Evolutionary conservation across 1,284 basidiomycete genomes (phyloP), one percentile per base, ranked within the genome.

Genomic region (Ceratobasidium sp.): DNA sequence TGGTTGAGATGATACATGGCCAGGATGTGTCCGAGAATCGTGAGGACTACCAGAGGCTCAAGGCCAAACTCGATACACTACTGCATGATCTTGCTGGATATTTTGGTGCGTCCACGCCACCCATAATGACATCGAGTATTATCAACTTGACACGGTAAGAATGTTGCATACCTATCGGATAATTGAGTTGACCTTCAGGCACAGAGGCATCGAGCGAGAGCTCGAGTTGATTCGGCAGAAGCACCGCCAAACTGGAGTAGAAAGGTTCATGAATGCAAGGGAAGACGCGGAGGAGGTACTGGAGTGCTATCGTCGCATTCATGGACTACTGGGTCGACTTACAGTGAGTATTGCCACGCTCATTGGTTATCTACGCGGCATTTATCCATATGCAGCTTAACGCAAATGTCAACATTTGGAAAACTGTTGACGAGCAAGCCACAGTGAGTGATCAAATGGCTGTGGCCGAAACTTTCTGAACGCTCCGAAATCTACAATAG

Each of bases 271-370:
- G 40, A 46, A n/a, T 0, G 64, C 64, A 15, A 8, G 8, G 22
- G 17, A 22, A 17, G 64, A 66, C 25, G 64, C 64, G 3, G 64
- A 44, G 6, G 44, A 66, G 6, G 29, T 66, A 29, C 22, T 71
- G 37, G 69, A 32, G 25, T 61, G 56, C 43, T 71, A 61, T 44
- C 69, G 40, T 0, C 34, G 69, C 6, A 61, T 71, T 32, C 37
- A 61, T 44, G 56, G n/a, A 1, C 69, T 59, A 8, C 56, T 71
- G 0, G 15, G 49, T 25, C 34, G 56, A 8, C 15, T 71, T 11
- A 40, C 69, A 22, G 69, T 71, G 29, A 59, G 69, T 57, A 1
- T 62, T 29, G 5, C 11, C 7, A 7, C n/a, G 1, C 7, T 52
- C 13, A 7, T 7, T 9, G 13, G 11, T 15, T 52, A 1, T 29